phyloP scores from a whole-genome alignment of 2,329 filamentous ascomycete species.

The Fusarium paranaense region DNA sequence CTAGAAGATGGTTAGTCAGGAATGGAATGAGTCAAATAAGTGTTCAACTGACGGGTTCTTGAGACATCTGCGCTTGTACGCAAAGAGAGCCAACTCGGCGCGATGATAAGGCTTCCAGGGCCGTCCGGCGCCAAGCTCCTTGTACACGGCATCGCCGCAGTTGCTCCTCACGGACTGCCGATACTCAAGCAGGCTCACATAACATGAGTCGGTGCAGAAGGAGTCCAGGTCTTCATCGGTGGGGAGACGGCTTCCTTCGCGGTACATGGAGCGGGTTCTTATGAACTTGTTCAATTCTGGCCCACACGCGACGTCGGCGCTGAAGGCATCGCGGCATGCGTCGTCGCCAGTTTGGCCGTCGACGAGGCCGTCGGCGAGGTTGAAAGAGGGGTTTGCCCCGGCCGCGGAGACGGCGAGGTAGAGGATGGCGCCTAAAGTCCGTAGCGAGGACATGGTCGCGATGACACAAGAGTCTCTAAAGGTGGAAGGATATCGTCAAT shows the following conservation, averaged over 20 bases:
- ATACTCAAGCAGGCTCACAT: neutral
- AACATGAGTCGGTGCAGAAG: neutral
- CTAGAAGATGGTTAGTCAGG: neutral
- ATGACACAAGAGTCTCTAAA: neutral
- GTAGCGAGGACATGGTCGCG: neutral
- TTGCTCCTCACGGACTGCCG: neutral
- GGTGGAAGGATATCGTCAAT: neutral
- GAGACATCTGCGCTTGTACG: neutral
- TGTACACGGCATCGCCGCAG: neutral
- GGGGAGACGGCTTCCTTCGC: neutral
- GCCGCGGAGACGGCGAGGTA: neutral
- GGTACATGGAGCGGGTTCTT: neutral
- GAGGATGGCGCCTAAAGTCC: neutral
- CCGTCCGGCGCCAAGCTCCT: neutral
- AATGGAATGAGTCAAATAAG: neutral
- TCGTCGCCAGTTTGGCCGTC: neutral
- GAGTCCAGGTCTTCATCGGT: neutral
- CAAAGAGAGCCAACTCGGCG: neutral
- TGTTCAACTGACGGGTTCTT: neutral
- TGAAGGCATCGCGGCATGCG: neutral
- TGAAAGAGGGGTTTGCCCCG: neutral
- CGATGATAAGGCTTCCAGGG: neutral
- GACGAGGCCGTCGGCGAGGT: neutral
- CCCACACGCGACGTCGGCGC: neutral
- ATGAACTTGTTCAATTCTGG: neutral